Evolutionary conservation across 768 basidiomycete genomes (phyloP).

Genomic region (Macrocybe gigantea): DNA sequence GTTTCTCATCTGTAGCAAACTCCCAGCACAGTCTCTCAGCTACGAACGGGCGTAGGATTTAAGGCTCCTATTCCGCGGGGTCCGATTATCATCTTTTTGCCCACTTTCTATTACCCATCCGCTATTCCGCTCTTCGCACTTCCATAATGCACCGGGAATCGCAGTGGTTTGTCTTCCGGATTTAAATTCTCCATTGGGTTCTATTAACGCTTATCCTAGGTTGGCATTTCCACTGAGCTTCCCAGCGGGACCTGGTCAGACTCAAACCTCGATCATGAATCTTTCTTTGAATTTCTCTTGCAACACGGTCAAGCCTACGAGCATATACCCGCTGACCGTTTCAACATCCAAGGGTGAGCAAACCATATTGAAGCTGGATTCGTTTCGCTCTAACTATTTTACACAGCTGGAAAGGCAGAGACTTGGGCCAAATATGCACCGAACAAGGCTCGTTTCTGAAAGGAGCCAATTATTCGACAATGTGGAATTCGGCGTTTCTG

Average conservation of each 20-base stretch:
- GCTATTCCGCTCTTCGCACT: too few species aligned
- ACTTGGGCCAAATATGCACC: constrained; percentile 10
- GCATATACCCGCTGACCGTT: constrained; percentile 18
- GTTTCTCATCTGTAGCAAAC: too few species aligned
- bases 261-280: constrained; percentile 18
- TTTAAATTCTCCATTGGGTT: too few species aligned
- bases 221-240: constrained; percentile 22
- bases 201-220: constrained; percentile 6
- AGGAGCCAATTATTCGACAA: constrained; percentile 23
- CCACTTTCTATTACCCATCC: too few species aligned
- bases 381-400: background rate
- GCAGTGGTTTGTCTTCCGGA: too few species aligned
- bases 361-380: background rate
- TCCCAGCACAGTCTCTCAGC: too few species aligned
- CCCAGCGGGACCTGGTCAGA: constrained; percentile 15
- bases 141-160: too few species aligned
- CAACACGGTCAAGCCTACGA: constrained; percentile 19
- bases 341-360: constrained; percentile 20
- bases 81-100: too few species aligned
- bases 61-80: too few species aligned
- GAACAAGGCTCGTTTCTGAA: constrained; percentile 22
- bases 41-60: too few species aligned
- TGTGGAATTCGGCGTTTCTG: constrained; percentile 27
- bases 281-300: constrained; percentile 22
- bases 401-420: constrained; percentile 13